Evolutionary conservation across 768 basidiomycete genomes (phyloP), one percentile per base, ranked within the genome.

Genomic region (Sporobolomyces roseus): DNA sequence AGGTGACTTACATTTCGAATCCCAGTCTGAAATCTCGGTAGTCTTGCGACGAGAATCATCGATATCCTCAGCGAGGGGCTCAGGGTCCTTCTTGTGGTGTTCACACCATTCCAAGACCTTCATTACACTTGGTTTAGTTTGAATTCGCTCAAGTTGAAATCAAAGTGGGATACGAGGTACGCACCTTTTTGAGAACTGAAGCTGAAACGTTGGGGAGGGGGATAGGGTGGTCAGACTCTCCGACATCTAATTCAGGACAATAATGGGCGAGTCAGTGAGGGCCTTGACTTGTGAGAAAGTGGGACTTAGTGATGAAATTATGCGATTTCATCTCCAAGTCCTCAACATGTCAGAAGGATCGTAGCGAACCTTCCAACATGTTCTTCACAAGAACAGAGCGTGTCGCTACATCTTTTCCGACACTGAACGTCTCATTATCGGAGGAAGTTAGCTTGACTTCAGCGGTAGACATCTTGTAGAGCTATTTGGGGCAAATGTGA

Each of bases 41-140:
- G 92, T 93, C 78, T 93, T 88, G 80, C 94, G 93, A 81, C 94
- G 88, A 7, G 90, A 89, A 81, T 98, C 96, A 68, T 98, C 94
- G 75, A 91, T 88, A 51, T 87, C 82, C 73, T 92, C 90, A 14
- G 88, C 83, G 46, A 87, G 83, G 23, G 96, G 96, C 46, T 97
- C 84, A n/a, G 93, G 92, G 80, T 99, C 96, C 73, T 89, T 88
- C 75, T 91, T 89, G 81, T 99, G 96, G 81, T 98, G 93, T 77
- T 97, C 93, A 85, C 96, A 98, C 84, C 96, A 99, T 78, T 99
- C 94, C 35, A 99, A 83, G 68, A 98, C 93, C 91, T 99, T 43
- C n/a, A 48, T 48, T n/a, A 41, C 27, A 19, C 49, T n/a, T n/a
- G n/a, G n/a, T n/a, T n/a, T n/a, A n/a, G n/a, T n/a, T n/a, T n/a